These are phyloP conservation scores for Eimeria maxima DNA, from an alignment of 169 alveolate species.

Conservation along the genomic window DNA sequence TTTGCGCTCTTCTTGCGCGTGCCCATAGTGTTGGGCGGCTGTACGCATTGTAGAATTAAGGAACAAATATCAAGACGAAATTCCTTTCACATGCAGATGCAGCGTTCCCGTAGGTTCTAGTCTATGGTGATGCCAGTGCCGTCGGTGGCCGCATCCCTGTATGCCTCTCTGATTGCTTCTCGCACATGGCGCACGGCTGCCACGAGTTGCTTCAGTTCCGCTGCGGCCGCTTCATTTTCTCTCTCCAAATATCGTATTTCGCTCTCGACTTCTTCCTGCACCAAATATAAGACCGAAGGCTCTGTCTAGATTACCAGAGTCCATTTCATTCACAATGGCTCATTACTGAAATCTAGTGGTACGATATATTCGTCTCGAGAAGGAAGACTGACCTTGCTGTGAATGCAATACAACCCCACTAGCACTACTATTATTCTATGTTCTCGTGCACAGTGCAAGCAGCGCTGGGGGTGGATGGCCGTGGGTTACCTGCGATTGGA, in stretches of 20 bases:
- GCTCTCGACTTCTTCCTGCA: constrained; percentile 68
- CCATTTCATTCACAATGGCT: background rate
- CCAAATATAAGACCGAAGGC: background rate
- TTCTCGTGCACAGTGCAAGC: background rate
- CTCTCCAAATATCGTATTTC: constrained; percentile 49
- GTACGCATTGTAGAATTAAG: background rate
- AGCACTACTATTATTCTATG: background rate
- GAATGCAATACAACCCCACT: background rate
- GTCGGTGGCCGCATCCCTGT: constrained; percentile 70
- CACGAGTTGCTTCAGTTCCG: constrained; percentile 62
- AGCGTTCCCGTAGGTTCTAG: background rate
- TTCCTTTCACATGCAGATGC: background rate
- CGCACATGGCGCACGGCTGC: constrained; percentile 70
- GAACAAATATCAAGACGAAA: background rate
- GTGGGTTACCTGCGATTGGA: constrained; percentile 43
- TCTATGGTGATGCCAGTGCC: constrained; percentile 64
- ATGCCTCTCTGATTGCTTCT: constrained; percentile 40
- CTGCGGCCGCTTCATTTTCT: constrained; percentile 66
- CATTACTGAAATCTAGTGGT: too few relatives aligned
- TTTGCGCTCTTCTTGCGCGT: background rate
- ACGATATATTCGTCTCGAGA: background rate
- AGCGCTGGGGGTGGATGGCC: background rate
- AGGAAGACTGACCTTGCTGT: background rate
- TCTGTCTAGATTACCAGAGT: background rate
- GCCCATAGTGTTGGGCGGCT: background rate